Evolutionary conservation across 75 land plant species (phyloP).

Genomic region (Adiantum capillusveneris): DNA sequence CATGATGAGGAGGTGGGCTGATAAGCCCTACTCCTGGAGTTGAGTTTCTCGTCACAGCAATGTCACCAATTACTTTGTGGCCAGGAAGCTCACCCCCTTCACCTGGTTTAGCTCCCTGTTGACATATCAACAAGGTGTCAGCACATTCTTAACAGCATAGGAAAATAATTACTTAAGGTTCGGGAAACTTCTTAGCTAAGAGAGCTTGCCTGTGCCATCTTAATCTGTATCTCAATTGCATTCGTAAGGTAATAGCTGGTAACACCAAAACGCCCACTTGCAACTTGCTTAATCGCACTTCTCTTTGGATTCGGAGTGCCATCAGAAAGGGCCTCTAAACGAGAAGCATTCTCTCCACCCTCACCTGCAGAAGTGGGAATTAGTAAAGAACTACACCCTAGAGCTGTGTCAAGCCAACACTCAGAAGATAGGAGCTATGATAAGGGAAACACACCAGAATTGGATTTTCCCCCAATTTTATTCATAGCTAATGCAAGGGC

Average conservation of each 20-base stretch:
- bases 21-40: conserved; percentile 97
- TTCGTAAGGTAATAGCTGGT: conserved; percentile 92
- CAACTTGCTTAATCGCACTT: conserved; percentile 98
- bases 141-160: too few relatives aligned
- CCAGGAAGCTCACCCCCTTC: conserved; percentile 99
- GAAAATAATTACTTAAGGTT: too few relatives aligned
- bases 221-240: conserved; percentile 97
- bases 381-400: neutral
- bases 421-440: too few relatives aligned
- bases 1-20: conserved; percentile 99
- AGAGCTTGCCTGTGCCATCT: conserved; percentile 91
- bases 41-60: conserved; percentile 92
- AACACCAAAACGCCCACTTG: conserved; percentile 98
- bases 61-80: conserved; percentile 96
- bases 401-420: neutral
- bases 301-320: conserved; percentile 89
- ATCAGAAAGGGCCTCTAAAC: conserved; percentile 80
- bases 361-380: conserved; percentile 89
- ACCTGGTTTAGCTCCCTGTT: conserved; percentile 99
- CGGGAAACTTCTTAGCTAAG: too few relatives aligned
- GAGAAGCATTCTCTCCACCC: conserved; percentile 93
- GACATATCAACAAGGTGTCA: too few relatives aligned
- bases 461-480: conserved; percentile 92
- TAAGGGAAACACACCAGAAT: conserved; percentile 62
- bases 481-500: conserved; percentile 95